Conservation (phyloP, 352 stramenopile genomes). For the Globisporangium apiculatum region DNA sequence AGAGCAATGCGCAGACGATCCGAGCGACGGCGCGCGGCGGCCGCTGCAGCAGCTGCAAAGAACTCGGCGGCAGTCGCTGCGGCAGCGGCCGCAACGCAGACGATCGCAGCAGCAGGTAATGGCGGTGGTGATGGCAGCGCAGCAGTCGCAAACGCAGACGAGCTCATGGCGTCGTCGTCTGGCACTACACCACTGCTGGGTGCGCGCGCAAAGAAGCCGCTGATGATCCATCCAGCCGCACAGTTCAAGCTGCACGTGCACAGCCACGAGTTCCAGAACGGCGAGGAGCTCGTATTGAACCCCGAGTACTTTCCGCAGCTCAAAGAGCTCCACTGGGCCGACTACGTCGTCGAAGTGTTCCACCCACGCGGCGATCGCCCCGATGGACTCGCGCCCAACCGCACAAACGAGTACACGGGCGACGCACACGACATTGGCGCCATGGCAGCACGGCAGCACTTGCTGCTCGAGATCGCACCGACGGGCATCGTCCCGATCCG, state of each 20-base stretch:
- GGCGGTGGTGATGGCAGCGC: not conserved
- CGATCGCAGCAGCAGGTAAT: not conserved
- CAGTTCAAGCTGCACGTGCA: conserved; percentile 82
- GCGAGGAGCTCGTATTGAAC: conserved; percentile 78
- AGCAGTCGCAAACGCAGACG: not conserved
- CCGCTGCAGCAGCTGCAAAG: conserved; percentile 19
- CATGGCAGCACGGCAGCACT: conserved; percentile 37
- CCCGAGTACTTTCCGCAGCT: conserved; percentile 75
- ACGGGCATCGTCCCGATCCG: conserved; percentile 58
- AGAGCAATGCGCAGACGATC: conserved; percentile 35
- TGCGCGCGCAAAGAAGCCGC: conserved; percentile 29
- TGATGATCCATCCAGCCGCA: conserved; percentile 33
- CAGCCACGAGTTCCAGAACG: conserved; percentile 75
- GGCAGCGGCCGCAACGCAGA: not conserved
- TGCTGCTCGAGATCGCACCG: conserved; percentile 74
- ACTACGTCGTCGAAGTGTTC: conserved; percentile 82
- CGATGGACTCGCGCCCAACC: conserved; percentile 3
- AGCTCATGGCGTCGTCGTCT: not conserved
- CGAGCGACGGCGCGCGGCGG: conserved; percentile 39
- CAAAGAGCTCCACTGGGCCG: conserved; percentile 49
- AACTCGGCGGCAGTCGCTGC: conserved; percentile 7
- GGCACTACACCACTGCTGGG: too few species aligned
- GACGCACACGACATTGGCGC: conserved; percentile 2
- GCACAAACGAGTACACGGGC: not conserved
- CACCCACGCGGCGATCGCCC: conserved; percentile 21